Evolutionary conservation across 2,329 filamentous ascomycete species (phyloP), one percentile per base, ranked within the genome.

Genomic region (Alternaria gaisen): DNA sequence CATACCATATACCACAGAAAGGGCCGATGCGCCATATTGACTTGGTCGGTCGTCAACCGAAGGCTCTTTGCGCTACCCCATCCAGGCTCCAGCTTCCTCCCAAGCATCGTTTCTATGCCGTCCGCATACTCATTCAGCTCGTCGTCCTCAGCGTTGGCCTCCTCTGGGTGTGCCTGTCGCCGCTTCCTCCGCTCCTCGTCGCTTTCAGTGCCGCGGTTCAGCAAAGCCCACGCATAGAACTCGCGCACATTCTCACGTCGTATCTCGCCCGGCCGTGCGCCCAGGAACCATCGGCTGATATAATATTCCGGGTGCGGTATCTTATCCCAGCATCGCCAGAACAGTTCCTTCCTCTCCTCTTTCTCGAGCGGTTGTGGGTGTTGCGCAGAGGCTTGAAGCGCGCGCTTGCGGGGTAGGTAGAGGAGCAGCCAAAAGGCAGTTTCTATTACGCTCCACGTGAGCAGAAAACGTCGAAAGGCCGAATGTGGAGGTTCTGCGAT

Each of bases 181-280:
- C 60, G 40, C 42, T 61, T 57, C 12, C 40, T 59, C 40, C 66
- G 56, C 56, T 67, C 62, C 4, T 68, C 67, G 18, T 69, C 68
- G 26, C 79, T 77, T 48, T 75, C 73, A 4, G 82, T 77, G 10
- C 78, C 80, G 10, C 80, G 79, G 63, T 89, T 87, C 60, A 90
- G 86, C 69, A 92, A 87, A 1, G 86, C 88, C 90, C 90, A 92
- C 9, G 85, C 80, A 22, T 90, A 75, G 67, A 91, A 91, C 63
- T 90, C 87, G 65, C 83, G 84, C 53, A 91, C 77, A 68, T 92
- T 91, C n/a, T 91, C 88, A n/a, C 85, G 80, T 44, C 84, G 82
- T 56, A 92, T 87, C 34, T 89, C 87, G 18, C 80, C 74, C 1
- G 81, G 58, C 10, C 84, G 80, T 2, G 88, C 86, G 32, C 85